Conservation (phyloP, 2,329 filamentous ascomycete genomes). For the Fusarium chaquense region DNA sequence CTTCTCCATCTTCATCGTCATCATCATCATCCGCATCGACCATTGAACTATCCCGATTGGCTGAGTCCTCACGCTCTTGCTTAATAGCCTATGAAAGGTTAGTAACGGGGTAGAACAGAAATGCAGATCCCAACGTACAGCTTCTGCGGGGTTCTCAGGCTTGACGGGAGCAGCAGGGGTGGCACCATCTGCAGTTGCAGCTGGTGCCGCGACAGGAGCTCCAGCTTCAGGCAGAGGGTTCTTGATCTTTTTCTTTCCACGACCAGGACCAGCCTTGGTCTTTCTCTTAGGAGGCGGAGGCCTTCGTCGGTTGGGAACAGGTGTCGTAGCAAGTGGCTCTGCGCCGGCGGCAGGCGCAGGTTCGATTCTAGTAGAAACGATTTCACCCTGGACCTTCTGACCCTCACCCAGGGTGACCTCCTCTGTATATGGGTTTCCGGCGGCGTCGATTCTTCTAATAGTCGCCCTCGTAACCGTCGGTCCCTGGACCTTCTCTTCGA, state of each 20-base stretch:
- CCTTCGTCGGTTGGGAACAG: constrained; percentile 66
- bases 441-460: constrained; percentile 80
- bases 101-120: constrained; percentile 15
- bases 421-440: constrained; percentile 85
- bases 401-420: constrained; percentile 86
- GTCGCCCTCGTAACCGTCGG: constrained; percentile 81
- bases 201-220: constrained; percentile 52
- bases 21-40: constrained; percentile 63
- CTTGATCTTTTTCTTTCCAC: constrained; percentile 84
- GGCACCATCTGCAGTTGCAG: constrained; percentile 53
- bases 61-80: constrained; percentile 58
- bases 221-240: constrained; percentile 55
- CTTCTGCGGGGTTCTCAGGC: constrained; percentile 54
- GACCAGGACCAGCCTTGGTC: constrained; percentile 78
- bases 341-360: constrained; percentile 58
- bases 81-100: constrained; percentile 54
- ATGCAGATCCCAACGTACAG: constrained; percentile 26
- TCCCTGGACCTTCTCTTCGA: constrained; percentile 58
- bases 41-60: constrained; percentile 65
- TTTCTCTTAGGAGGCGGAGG: constrained; percentile 85
- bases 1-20: constrained; percentile 62
- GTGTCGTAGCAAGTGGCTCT: constrained; percentile 62
- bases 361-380: constrained; percentile 72
- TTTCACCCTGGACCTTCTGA: constrained; percentile 83
- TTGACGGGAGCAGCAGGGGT: constrained; percentile 55